Evolutionary conservation across 768 basidiomycete species (phyloP).

Genomic region (Gloeostereum incarnatum): DNA sequence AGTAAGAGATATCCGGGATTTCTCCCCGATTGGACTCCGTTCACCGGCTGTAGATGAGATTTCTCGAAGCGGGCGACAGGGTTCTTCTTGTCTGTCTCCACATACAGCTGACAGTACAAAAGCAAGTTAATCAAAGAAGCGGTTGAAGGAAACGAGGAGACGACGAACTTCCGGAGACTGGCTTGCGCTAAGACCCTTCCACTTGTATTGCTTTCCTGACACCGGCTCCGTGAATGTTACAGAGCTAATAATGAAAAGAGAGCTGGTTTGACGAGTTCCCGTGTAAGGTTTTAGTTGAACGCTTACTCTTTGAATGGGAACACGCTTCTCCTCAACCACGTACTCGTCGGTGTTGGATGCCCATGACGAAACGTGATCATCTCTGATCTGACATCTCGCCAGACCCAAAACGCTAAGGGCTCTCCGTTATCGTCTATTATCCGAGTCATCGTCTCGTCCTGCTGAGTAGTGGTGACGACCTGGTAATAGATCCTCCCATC

Average conservation of each 20-base stretch:
- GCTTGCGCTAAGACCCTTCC: slow-evolving; percentile 30
- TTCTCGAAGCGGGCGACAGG: slow-evolving; percentile 27
- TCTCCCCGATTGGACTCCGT: slow-evolving; percentile 6
- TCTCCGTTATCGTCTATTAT: slow-evolving; percentile 22
- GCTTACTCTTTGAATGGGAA: slow-evolving; percentile 30
- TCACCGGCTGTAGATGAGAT: slow-evolving; percentile 9
- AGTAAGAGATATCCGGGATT: slow-evolving; percentile 23
- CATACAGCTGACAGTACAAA: slow-evolving; percentile 18
- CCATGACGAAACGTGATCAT: slow-evolving; percentile 23
- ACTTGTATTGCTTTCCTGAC: slow-evolving; percentile 26
- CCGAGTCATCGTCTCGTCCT: slow-evolving; percentile 19
- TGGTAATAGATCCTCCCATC: slow-evolving; percentile 23
- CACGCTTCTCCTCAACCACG: slow-evolving; percentile 30
- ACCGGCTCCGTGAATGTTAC: slow-evolving; percentile 24
- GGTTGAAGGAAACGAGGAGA: background rate
- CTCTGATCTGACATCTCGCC: slow-evolving; percentile 27
- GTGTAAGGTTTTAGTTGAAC: background rate
- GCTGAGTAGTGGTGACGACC: slow-evolving; percentile 22
- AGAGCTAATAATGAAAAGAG: slow-evolving; percentile 16
- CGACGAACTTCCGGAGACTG: slow-evolving; percentile 21
- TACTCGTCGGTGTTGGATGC: slow-evolving; percentile 18
- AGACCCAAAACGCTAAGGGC: slow-evolving; percentile 26
- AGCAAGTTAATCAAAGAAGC: background rate
- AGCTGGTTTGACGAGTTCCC: background rate
- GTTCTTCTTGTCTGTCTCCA: slow-evolving; percentile 20